Percentiles rank a stretch among this genome's conserved stretches.
phyloP scores from a whole-genome alignment of 768 basidiomycete genomes.

The Holtermanniella nyarrowii region DNA sequence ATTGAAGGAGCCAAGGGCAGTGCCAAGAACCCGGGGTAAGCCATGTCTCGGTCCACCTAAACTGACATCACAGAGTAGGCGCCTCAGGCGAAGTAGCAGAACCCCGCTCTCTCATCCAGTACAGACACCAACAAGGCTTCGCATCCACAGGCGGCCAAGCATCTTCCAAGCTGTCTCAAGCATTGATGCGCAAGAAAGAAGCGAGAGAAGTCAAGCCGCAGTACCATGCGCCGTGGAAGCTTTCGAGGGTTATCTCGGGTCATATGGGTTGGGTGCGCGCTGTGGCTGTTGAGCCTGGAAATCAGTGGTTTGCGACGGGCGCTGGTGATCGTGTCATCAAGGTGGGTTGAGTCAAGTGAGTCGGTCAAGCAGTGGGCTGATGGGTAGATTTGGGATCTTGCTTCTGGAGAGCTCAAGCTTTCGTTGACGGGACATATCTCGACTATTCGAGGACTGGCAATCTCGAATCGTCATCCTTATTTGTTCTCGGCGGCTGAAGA shows the following conservation, averaged over 20 bases:
- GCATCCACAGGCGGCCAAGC: slow-evolving; percentile 41
- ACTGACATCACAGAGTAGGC: slow-evolving; percentile 2
- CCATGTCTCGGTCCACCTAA: not conserved
- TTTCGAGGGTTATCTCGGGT: slow-evolving; percentile 90
- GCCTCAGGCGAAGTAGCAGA: slow-evolving; percentile 4
- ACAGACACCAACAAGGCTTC: slow-evolving; percentile 39
- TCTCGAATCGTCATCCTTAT: slow-evolving; percentile 87
- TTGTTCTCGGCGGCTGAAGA: slow-evolving; percentile 96
- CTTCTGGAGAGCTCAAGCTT: slow-evolving; percentile 92
- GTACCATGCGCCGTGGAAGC: slow-evolving; percentile 77
- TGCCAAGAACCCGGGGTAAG: slow-evolving; percentile 45
- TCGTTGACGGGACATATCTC: slow-evolving; percentile 95
- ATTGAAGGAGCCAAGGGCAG: slow-evolving; percentile 44
- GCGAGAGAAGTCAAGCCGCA: slow-evolving; percentile 87
- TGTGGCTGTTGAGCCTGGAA: slow-evolving; percentile 93
- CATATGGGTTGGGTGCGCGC: slow-evolving; percentile 97
- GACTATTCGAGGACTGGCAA: slow-evolving; percentile 87
- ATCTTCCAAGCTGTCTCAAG: slow-evolving; percentile 58
- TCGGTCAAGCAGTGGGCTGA: not conserved
- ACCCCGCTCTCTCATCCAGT: slow-evolving; percentile 34
- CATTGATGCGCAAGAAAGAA: slow-evolving; percentile 84
- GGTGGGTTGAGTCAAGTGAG: slow-evolving; percentile 14
- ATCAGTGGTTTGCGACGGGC: slow-evolving; percentile 96
- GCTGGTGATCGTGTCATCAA: slow-evolving; percentile 97
- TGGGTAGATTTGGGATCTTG: slow-evolving; percentile 78